Base-by-base conservation (phyloP, 805 yeast genomes). In the Barnettozyma wickerhamii region DNA sequence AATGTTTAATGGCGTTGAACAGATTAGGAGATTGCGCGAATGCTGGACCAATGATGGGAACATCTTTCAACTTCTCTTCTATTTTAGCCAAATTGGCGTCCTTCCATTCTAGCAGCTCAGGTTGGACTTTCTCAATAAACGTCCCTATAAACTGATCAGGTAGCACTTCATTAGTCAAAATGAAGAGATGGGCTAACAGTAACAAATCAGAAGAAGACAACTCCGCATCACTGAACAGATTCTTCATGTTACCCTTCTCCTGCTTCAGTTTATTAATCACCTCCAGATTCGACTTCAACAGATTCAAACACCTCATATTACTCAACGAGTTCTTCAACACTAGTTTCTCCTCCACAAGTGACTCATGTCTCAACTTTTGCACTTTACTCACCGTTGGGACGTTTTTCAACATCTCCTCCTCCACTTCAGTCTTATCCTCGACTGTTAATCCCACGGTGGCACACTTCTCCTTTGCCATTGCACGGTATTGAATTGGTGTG, bases 301-400 rank as follows among this genome's bases (percentile, higher is more conserved):
- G 26, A 15, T 50, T 54, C 10, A 56, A 30, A 35, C 59, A 55
- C 35, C 34, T 53, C 58, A 56, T 55, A 33, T 56, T 56, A 7
- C 49, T 53, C 10, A 52, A 33, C 2, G 59, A 55, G 37, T 56
- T 56, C 35, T 53, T 56, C 30, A 55, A 4, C 3, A 52, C 37
- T 12, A 56, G 30, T 27, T 46, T 56, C 27, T 55, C 55, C 38
- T 56, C 60, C 2, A 71, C 57, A 54, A 70, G 68, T 33, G 65
- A 62, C n/a, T 67, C 58, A 51, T 79, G 84, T 0, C 93, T 90
- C 35, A 86, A 56, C 38, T 93, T 66, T 52, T 85, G 87, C 56
- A 84, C 75, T 30, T 83, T 63, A n/a, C 79, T 49, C 3, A 53
- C 46, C 2, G 58, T 52, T 18, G 60, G 60, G 1, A 56, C 51